Conservation (phyloP, 345 rosid species). For the Eucalyptus shirleyi region DNA sequence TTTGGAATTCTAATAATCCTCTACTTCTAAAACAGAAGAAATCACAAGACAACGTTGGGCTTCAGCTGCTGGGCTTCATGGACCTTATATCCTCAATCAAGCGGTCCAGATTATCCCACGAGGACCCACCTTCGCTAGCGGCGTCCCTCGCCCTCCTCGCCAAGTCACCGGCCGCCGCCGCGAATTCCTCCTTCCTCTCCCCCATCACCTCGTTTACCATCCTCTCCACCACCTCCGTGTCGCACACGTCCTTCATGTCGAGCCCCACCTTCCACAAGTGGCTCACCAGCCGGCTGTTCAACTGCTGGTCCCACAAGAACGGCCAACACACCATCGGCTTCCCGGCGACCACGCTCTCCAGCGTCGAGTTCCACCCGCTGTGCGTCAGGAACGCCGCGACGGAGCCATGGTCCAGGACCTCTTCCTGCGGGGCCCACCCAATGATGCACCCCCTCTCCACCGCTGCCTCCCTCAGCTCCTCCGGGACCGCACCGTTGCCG, state of each 20-base stretch:
- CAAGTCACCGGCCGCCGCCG: conserved; percentile 1
- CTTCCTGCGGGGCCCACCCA: conserved; percentile 32
- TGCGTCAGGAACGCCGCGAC: conserved; percentile 57
- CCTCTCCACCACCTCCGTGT: conserved; percentile 29
- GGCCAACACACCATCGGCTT: conserved; percentile 84
- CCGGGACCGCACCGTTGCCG: background rate
- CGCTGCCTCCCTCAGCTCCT: conserved; percentile 4
- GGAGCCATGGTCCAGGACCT: conserved; percentile 35
- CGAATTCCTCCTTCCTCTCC: conserved; percentile 25
- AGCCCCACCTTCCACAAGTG: conserved; percentile 57
- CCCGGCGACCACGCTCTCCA: conserved; percentile 48
- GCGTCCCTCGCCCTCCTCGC: conserved; percentile 10
- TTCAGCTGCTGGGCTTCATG: background rate
- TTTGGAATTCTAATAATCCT: background rate
- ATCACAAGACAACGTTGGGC: background rate
- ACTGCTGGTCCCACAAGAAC: conserved; percentile 36
- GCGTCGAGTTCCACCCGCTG: conserved; percentile 71
- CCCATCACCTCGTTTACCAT: conserved; percentile 51
- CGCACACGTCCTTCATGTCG: conserved; percentile 58
- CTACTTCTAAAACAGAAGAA: background rate
- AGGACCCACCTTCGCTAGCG: conserved; percentile 20
- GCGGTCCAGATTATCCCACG: conserved; percentile 15
- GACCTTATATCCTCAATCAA: conserved; percentile 18
- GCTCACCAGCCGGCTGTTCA: conserved; percentile 43
- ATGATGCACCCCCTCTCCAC: conserved; percentile 2